phyloP scores from a whole-genome alignment of 306 rosid species.

The Prunus mira region DNA sequence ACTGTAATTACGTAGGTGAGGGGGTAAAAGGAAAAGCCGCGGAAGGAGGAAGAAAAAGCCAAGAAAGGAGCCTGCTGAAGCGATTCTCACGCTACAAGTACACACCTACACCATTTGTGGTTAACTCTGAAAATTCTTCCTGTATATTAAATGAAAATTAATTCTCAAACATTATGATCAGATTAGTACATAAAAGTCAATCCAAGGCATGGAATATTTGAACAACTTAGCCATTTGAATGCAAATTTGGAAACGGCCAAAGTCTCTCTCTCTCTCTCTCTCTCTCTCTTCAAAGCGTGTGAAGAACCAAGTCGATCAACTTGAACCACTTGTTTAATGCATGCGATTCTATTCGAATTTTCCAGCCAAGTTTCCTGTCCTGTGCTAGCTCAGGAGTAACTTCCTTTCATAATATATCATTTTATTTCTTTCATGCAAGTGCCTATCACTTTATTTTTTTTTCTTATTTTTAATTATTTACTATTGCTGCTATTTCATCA shows the following conservation, averaged over 20 bases:
- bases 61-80: background rate
- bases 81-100: background rate
- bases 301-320: background rate
- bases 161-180: background rate
- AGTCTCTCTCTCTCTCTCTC: background rate
- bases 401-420: background rate
- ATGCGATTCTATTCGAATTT: background rate
- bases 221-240: background rate
- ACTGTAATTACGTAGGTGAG: background rate
- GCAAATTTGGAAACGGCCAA: conserved; percentile 5
- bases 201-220: background rate
- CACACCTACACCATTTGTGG: background rate
- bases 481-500: too few relatives aligned
- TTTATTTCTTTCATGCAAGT: background rate
- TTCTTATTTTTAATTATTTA: too few relatives aligned
- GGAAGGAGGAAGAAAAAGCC: background rate
- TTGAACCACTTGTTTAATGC: background rate
- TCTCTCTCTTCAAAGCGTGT: background rate
- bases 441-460: background rate
- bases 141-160: background rate
- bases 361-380: background rate
- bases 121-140: background rate
- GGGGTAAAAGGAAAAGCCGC: background rate
- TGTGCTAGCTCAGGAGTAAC: background rate
- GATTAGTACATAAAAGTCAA: background rate